Evolutionary conservation across 257 asterid species (phyloP).

Genomic region (Ilex aquifolium): DNA sequence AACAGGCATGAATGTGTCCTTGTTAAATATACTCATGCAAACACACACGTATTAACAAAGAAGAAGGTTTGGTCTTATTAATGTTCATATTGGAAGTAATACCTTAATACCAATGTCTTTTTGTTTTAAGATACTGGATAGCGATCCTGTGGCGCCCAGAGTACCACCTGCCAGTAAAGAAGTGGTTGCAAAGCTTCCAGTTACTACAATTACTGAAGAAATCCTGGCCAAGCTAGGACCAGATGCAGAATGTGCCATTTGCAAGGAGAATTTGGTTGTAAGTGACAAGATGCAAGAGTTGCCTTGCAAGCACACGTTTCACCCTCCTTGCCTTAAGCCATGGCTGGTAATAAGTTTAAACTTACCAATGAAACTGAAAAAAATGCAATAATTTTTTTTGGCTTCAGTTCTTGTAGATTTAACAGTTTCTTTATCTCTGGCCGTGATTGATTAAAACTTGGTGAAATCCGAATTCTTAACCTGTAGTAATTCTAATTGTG

Average conservation of each 20-base stretch:
- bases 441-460: too few species aligned
- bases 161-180: slow-evolving; percentile 95
- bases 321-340: slow-evolving; percentile 96
- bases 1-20: too few species aligned
- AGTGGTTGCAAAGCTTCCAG: slow-evolving; percentile 91
- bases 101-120: background rate
- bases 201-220: slow-evolving; percentile 54
- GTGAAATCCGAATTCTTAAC: too few species aligned
- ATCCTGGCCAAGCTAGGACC: slow-evolving; percentile 55
- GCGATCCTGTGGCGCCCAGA: slow-evolving; percentile 62
- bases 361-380: too few species aligned
- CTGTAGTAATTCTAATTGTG: background rate
- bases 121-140: slow-evolving; percentile 44
- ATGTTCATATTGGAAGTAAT: too few species aligned
- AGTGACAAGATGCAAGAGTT: slow-evolving; percentile 86
- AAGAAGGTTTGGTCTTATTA: too few species aligned
- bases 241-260: slow-evolving; percentile 82
- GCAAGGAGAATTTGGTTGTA: slow-evolving; percentile 69
- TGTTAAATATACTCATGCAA: too few species aligned
- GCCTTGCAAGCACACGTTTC: slow-evolving; percentile 91
- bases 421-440: too few species aligned
- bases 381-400: too few species aligned
- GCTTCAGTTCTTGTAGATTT: too few species aligned
- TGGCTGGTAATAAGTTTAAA: slow-evolving; percentile 70
- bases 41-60: too few species aligned